Percentiles rank a stretch among this genome's conserved stretches.
Evolutionary conservation across 495 filamentous ascomycete genomes (phyloP).

Genomic region (Beverwykella pulmonaria): DNA sequence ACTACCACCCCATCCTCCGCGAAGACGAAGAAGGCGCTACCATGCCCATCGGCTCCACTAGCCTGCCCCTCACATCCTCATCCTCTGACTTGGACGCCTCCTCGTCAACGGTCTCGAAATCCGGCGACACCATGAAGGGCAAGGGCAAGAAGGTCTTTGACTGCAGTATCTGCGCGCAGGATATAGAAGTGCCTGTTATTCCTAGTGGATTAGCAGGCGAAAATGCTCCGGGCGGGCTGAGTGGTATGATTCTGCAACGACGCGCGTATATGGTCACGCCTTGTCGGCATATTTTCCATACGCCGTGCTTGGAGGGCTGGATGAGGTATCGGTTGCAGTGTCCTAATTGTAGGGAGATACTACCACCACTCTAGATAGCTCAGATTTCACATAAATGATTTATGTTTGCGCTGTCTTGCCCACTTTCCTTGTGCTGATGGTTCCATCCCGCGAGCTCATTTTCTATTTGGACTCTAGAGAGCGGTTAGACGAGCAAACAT

Average conservation of each 20-base stretch:
- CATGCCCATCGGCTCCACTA: slow-evolving; percentile 70
- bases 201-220: slow-evolving; percentile 55
- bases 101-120: slow-evolving; percentile 43
- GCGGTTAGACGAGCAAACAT: not conserved
- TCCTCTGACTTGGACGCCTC: slow-evolving; percentile 23
- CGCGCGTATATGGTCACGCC: slow-evolving; percentile 95
- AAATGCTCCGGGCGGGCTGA: slow-evolving; percentile 56
- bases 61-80: slow-evolving; percentile 41
- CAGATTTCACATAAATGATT: too few relatives aligned
- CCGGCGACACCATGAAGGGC: slow-evolving; percentile 43
- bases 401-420: too few relatives aligned
- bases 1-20: slow-evolving; percentile 90
- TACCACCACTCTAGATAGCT: slow-evolving; percentile 69
- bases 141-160: slow-evolving; percentile 71
- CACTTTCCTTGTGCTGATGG: too few relatives aligned
- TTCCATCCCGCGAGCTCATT: too few relatives aligned
- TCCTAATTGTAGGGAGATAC: slow-evolving; percentile 88
- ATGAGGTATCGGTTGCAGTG: slow-evolving; percentile 91
- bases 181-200: slow-evolving; percentile 83
- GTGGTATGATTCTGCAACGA: slow-evolving; percentile 71
- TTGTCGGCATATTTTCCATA: slow-evolving; percentile 95
- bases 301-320: slow-evolving; percentile 90
- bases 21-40: slow-evolving; percentile 74
- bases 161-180: slow-evolving; percentile 93
- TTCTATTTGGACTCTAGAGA: too few relatives aligned